Evolutionary conservation across 768 basidiomycete species (phyloP).

Genomic region (Panaeolus cyanescens): DNA sequence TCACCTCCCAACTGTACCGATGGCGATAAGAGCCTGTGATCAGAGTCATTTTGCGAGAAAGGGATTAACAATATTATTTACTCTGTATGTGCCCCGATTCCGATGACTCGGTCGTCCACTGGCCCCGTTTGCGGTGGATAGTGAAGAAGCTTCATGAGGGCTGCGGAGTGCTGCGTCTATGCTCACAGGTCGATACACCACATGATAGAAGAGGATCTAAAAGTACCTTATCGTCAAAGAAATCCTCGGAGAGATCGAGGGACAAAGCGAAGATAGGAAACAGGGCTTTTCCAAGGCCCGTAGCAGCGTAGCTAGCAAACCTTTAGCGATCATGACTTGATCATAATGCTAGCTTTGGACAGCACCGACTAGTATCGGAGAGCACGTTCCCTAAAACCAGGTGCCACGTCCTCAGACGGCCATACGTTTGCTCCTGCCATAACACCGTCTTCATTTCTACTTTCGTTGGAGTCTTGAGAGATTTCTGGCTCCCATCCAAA

Average conservation of each 20-base stretch:
- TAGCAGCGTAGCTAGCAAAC: slow-evolving; percentile 34
- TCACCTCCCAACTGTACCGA: slow-evolving; percentile 42
- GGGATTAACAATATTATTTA: slow-evolving; percentile 29
- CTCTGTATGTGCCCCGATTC: slow-evolving; percentile 86
- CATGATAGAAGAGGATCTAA: not conserved
- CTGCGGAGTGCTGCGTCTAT: slow-evolving; percentile 77
- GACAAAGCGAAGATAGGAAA: slow-evolving; percentile 89
- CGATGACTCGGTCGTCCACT: slow-evolving; percentile 68
- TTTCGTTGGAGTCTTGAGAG: slow-evolving; percentile 17
- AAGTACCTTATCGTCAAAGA: slow-evolving; percentile 79
- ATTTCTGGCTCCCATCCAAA: slow-evolving; percentile 69
- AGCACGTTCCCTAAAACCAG: slow-evolving; percentile 59
- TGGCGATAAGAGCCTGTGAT: not conserved
- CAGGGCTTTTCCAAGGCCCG: slow-evolving; percentile 55
- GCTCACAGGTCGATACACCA: not conserved
- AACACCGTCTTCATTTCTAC: slow-evolving; percentile 43
- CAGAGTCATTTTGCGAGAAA: not conserved
- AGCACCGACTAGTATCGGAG: slow-evolving; percentile 67
- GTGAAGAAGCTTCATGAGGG: slow-evolving; percentile 77
- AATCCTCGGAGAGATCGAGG: slow-evolving; percentile 68
- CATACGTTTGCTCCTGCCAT: slow-evolving; percentile 80
- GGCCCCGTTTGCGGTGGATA: slow-evolving; percentile 74
- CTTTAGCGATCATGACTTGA: not conserved
- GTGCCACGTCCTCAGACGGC: slow-evolving; percentile 54
- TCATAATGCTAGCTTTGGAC: not conserved